Conservation (phyloP, 129 eudicot genomes). For the Flaveria bidentis region DNA sequence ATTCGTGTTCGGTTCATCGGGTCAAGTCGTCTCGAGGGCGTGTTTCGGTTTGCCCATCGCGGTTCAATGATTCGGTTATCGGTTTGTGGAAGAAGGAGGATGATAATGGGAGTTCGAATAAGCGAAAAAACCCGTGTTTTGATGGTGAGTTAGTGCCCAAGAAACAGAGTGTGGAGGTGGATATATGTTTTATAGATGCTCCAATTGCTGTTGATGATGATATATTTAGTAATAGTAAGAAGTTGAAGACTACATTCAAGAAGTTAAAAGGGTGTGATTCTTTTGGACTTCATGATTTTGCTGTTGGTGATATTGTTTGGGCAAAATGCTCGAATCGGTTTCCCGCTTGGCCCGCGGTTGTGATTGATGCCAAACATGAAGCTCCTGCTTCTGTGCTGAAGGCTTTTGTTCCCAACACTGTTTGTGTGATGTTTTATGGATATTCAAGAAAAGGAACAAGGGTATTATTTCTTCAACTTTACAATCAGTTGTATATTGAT, state of each 20-base stretch:
- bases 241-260: slow-evolving; percentile 31
- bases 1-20: slow-evolving; percentile 27
- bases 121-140: slow-evolving; percentile 27
- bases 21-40: slow-evolving; percentile 66
- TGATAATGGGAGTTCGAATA: slow-evolving; percentile 34
- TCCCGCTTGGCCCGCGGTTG: slow-evolving; percentile 95
- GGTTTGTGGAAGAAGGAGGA: slow-evolving; percentile 55
- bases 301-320: slow-evolving; percentile 71
- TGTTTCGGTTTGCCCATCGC: slow-evolving; percentile 48
- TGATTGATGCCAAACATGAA: slow-evolving; percentile 71
- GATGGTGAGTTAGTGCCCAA: slow-evolving; percentile 15
- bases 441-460: slow-evolving; percentile 69
- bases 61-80: slow-evolving; percentile 58
- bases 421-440: slow-evolving; percentile 91
- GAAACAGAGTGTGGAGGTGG: slow-evolving; percentile 29
- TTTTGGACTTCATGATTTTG: slow-evolving; percentile 54
- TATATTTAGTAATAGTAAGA: neutral
- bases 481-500: neutral
- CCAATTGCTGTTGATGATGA: neutral
- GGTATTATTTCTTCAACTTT: slow-evolving; percentile 40
- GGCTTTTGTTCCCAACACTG: slow-evolving; percentile 67
- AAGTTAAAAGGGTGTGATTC: slow-evolving; percentile 34
- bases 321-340: slow-evolving; percentile 78
- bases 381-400: slow-evolving; percentile 70
- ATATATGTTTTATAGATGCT: slow-evolving; percentile 23